phyloP scores from a whole-genome alignment of 768 basidiomycete genomes.

The Leucocoprinus sp. region DNA sequence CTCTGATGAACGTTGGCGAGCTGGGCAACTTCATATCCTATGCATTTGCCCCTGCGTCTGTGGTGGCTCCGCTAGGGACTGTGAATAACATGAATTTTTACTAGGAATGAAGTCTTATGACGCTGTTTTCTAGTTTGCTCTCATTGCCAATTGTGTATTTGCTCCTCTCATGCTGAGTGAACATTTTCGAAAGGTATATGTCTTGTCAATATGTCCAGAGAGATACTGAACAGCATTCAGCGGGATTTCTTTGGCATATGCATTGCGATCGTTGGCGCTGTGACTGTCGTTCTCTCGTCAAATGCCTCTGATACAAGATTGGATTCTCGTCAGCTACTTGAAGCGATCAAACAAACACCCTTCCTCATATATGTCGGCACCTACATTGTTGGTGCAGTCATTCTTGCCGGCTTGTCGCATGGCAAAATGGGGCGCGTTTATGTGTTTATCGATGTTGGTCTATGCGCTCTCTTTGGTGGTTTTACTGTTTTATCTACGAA shows the following conservation, averaged over 20 bases:
- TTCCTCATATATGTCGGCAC: constrained; percentile 72
- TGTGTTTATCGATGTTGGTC: constrained; percentile 80
- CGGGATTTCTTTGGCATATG: constrained; percentile 71
- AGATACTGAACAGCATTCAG: constrained; percentile 28
- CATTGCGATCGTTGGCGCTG: constrained; percentile 80
- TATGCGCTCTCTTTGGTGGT: constrained; percentile 87
- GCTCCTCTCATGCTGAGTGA: constrained; percentile 82
- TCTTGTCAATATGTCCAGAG: constrained; percentile 10
- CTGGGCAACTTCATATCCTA: constrained; percentile 86
- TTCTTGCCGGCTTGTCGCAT: constrained; percentile 62
- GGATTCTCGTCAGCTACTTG: constrained; percentile 56
- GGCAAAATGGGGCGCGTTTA: constrained; percentile 50
- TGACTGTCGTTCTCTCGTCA: constrained; percentile 84
- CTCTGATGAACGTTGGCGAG: constrained; percentile 87
- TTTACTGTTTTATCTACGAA: constrained; percentile 95
- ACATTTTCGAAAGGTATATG: constrained; percentile 62
- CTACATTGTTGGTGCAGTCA: constrained; percentile 47
- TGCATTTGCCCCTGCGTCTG: constrained; percentile 83
- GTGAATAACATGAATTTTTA: constrained; percentile 31
- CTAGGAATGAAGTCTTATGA: constrained; percentile 8
- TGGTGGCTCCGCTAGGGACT: constrained; percentile 93
- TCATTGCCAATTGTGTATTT: constrained; percentile 94
- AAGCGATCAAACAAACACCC: constrained; percentile 58
- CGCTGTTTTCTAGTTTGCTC: constrained; percentile 53
- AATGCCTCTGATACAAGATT: constrained; percentile 64